A percentile compares a stretch with the other conserved stretches of the same genome.
Conservation (phyloP, 257 asterid species). For the Cynanchum wilfordii region DNA sequence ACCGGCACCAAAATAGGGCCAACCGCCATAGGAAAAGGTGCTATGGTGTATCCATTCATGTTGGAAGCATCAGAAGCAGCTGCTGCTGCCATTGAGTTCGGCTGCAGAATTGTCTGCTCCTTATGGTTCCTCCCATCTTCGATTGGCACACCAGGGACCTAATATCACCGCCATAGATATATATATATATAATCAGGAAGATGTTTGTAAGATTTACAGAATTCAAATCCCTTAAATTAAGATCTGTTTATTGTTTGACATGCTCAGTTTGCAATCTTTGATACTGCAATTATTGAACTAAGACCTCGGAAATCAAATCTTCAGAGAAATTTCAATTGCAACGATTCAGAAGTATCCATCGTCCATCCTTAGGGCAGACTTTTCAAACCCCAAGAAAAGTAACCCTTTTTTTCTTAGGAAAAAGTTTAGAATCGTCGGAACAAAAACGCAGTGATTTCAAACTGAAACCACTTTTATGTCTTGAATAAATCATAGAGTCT, state of each 20-base stretch:
- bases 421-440: not conserved
- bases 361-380: too few relatives aligned
- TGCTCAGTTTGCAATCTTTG: not conserved
- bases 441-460: not conserved
- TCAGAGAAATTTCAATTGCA: not conserved
- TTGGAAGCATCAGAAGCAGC: slow-evolving; percentile 15
- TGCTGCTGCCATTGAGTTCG: slow-evolving; percentile 15
- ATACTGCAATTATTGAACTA: not conserved
- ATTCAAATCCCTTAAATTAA: not conserved
- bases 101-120: slow-evolving; percentile 27
- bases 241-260: too few relatives aligned
- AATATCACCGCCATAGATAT: slow-evolving; percentile 2
- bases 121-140: slow-evolving; percentile 40
- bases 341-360: not conserved
- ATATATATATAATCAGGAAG: not conserved
- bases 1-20: slow-evolving; percentile 42
- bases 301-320: not conserved
- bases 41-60: slow-evolving; percentile 37
- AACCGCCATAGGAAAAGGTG: slow-evolving; percentile 37
- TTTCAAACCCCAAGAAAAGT: too few relatives aligned
- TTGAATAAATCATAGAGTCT: not conserved
- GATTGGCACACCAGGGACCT: slow-evolving; percentile 57
- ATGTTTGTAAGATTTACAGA: too few relatives aligned
- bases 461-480: not conserved
- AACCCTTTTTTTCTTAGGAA: not conserved